Evolutionary conservation across 805 yeast genomes (phyloP), one percentile per base, ranked within the genome.

Genomic region (Barnettozyma siamensis): DNA sequence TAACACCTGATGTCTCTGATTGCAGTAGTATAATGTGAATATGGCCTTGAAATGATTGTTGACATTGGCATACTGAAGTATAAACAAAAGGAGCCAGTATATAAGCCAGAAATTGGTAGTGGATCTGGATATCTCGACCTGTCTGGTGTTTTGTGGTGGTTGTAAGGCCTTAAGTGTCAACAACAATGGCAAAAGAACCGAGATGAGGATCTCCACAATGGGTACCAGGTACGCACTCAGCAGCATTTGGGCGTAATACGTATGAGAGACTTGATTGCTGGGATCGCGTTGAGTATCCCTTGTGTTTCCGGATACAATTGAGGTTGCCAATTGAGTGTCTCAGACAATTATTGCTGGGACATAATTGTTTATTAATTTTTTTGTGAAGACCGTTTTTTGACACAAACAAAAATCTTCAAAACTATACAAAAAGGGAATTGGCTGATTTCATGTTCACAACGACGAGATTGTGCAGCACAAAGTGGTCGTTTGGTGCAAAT

Each of bases 111-210:
- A 54, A 7, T 38, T 31, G n/a, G 49, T 35, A 7, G 47, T 20
- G 12, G 20, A 23, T 10, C 32, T 43, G 11, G 43, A 27, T 20
- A 35, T 33, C 15, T 30, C 40, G 3, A 21, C 29, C 17, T 29
- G 35, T 5, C 21, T 31, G 30, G 29, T 8, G 9, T 17, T 20
- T 17, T 18, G 40, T 10, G 35, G 15, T 12, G 49, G 11, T 16
- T 49, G 49, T 2, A 54, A 33, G 2, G 55, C 27, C 30, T 51
- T 51, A 30, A 54, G 35, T 2, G 59, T 55, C 15, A 55, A 35
- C 23, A 53, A 27, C 9, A 45, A 18, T 2, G 59, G 59, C 3
- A 48, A n/a, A 4, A 19, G 39, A 21, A 51, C 30, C 2, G 50
- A 37, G 2, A 45, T 11, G 12, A 27, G 16, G 2, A 46, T 27